phyloP scores from a whole-genome alignment of 352 stramenopile genomes.

The Pythium oligandrum region DNA sequence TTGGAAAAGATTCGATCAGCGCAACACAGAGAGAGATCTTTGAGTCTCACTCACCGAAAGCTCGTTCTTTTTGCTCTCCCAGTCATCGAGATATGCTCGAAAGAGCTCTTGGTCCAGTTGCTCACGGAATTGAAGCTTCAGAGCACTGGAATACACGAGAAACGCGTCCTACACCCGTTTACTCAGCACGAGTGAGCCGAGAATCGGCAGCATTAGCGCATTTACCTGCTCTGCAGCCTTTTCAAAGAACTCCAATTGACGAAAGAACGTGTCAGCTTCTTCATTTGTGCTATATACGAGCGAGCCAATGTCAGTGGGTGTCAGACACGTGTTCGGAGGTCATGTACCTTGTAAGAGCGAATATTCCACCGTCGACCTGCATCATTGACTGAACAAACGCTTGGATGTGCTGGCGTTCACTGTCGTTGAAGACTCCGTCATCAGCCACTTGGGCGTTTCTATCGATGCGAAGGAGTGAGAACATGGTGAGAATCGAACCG shows the following conservation, averaged over 20 bases:
- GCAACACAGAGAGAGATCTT: background rate
- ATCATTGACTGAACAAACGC: background rate
- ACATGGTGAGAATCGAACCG: background rate
- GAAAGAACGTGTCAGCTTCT: constrained; percentile 23
- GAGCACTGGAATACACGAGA: constrained; percentile 39
- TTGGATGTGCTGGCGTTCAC: background rate
- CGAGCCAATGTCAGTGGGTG: background rate
- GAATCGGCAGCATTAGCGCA: too few relatives aligned
- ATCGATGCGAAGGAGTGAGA: background rate
- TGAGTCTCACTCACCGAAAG: background rate
- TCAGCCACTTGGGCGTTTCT: constrained; percentile 40
- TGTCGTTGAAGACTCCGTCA: background rate
- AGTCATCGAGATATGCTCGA: constrained; percentile 46
- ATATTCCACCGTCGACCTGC: background rate
- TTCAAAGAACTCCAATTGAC: constrained; percentile 42
- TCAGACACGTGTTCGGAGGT: too few relatives aligned
- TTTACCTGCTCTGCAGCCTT: constrained; percentile 37
- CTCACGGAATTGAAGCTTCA: constrained; percentile 57
- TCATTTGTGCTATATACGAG: constrained; percentile 25
- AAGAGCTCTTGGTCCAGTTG: constrained; percentile 56
- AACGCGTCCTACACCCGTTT: constrained; percentile 39
- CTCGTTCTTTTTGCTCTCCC: constrained; percentile 20
- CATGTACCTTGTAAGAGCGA: too few relatives aligned
- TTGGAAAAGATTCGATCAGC: background rate
- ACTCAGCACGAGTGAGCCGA: background rate